Evolutionary conservation across 148 eudicot species (phyloP).

Genomic region (Cornus kousa): DNA sequence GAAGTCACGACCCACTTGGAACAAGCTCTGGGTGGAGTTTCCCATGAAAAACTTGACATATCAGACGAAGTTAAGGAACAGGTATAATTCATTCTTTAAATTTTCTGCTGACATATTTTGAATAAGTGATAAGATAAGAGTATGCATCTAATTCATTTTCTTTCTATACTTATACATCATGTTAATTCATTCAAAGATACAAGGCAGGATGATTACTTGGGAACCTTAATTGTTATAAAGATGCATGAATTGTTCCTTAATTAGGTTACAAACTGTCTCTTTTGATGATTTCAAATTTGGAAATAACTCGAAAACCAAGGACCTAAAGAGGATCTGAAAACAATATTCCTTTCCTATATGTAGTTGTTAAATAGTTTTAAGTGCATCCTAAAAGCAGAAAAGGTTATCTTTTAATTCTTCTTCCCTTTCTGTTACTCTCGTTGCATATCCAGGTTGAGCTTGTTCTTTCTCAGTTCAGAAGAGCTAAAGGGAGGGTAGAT

Average conservation of each 20-base stretch:
- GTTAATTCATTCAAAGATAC: neutral
- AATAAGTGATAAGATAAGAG: neutral
- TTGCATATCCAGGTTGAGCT: constrained; percentile 73
- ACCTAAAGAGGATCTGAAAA: neutral
- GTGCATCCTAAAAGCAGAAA: neutral
- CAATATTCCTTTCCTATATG: neutral
- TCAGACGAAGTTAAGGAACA: constrained; percentile 97
- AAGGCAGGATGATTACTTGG: neutral
- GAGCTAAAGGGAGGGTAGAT: constrained; percentile 86
- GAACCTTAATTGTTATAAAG: neutral
- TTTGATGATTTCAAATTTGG: neutral
- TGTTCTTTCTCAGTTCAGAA: constrained; percentile 75
- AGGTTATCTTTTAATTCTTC: neutral
- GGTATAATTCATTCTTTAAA: constrained; percentile 38
- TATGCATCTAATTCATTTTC: neutral
- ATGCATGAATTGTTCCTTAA: neutral
- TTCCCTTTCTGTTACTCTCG: neutral
- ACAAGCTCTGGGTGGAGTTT: constrained; percentile 64
- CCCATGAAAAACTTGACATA: constrained; percentile 70
- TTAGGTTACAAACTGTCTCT: neutral
- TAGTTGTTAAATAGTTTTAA: neutral
- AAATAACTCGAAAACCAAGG: constrained; percentile 1
- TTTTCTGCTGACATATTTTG: neutral
- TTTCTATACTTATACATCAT: neutral
- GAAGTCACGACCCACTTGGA: constrained; percentile 73